Evolutionary conservation across 305 asterid genomes (phyloP), one percentile per base, ranked within the genome.

Genomic region (Fraxinus nigra): DNA sequence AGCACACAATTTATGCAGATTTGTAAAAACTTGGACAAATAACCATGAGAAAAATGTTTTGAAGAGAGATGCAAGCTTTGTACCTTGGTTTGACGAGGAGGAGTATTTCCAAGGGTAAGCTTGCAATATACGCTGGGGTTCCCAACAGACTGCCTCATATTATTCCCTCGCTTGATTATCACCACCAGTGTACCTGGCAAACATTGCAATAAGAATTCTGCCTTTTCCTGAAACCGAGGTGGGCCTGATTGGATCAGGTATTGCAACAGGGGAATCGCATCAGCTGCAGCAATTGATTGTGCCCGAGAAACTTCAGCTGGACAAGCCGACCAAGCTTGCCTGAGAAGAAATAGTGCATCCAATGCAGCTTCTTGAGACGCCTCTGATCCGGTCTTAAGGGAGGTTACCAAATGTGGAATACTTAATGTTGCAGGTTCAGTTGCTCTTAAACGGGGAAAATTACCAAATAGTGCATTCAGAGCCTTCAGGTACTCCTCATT

Each of bases 251-350:
- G 99, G 85, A 97, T 97, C 92, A 97, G 87, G 90, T 93, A 95
- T 84, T 97, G 99, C 85, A 97, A 87, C 82, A 95, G 90, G 43
- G 98, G 96, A 86, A 97, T 97, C 63, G 97, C 97, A 80, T 97
- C 99, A 24, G 99, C 99, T 78, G 99, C 98, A 79, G 99, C 98
- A 72, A 92, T 95, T 70, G 99, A 95, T 82, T 97, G 99, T 1
- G 99, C 98, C 63, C 98, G 89, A 83, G 99, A 97, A 84, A 97
- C 95, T 86, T 97, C 99, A 35, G 98, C 97, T 35, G 98, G 98
- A 80, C 99, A 97, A 3, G 99, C 99, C 6, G 99, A 92, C 99
- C 99, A 97, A 72, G 99, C 98, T 88, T 97, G 98, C 87, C 99
- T 87, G 73, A 97, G 98, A 85, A 97, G 90, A 87, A 92, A 95